A percentile compares a stretch with the other conserved stretches of the same genome.
These are phyloP conservation scores for Filobasidium floriforme DNA, from an alignment of 768 basidiomycete genomes.

Conservation along the genomic window DNA sequence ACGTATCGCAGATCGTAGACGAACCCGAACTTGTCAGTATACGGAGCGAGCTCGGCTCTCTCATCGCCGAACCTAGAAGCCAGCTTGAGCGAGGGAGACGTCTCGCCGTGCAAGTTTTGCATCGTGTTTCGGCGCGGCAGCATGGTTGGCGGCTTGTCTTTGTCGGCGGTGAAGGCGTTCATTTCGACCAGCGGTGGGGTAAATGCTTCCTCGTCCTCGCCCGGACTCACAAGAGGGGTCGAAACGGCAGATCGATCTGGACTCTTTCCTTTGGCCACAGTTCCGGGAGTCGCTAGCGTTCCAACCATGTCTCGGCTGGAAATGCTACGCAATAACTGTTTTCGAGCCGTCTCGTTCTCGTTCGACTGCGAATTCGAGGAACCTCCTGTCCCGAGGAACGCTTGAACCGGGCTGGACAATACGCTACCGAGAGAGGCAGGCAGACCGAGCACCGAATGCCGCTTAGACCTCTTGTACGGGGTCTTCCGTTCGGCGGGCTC, in stretches of 20 bases:
- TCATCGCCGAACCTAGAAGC: conserved; percentile 34
- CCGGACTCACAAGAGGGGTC: not conserved
- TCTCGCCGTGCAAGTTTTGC: conserved; percentile 27
- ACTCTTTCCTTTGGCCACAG: not conserved
- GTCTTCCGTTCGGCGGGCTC: not conserved
- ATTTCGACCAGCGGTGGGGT: conserved; percentile 35
- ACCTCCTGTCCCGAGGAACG: not conserved
- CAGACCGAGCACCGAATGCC: not conserved
- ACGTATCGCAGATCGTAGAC: conserved; percentile 33
- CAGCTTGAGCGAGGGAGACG: conserved; percentile 20
- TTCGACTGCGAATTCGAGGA: not conserved
- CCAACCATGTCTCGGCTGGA: not conserved
- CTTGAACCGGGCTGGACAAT: not conserved
- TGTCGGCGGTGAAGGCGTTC: conserved; percentile 33
- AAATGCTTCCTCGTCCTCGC: not conserved
- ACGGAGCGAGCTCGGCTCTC: conserved; percentile 29
- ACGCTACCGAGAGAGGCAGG: not conserved
- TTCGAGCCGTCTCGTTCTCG: not conserved
- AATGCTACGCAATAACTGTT: conserved; percentile 4
- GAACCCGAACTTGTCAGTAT: conserved; percentile 43
- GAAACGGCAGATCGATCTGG: not conserved
- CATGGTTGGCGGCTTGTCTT: conserved; percentile 39
- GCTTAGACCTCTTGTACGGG: not conserved
- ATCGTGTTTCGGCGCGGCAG: conserved; percentile 36
- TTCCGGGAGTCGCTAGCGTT: no score